Conservation (phyloP, 78 protist genomes). For the Polysphondylium violaceum region DNA sequence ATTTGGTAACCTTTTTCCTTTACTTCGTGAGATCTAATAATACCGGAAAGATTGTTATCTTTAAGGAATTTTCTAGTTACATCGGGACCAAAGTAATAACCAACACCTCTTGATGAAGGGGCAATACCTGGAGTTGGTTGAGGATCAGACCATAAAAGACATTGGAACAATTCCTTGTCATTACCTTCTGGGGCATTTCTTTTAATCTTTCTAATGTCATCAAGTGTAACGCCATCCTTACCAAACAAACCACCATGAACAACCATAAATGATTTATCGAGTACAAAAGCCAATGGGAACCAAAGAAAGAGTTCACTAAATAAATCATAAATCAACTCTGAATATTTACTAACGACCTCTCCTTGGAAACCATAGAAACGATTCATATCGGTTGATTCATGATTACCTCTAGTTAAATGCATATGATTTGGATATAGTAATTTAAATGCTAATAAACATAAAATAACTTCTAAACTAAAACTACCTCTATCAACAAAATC, state of each 20-base stretch:
- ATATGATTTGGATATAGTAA: conserved; percentile 88
- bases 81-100: conserved; percentile 96
- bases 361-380: conserved; percentile 96
- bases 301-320: conserved; percentile 89
- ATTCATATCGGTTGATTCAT: conserved; percentile 93
- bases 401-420: conserved; percentile 95
- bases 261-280: conserved; percentile 48
- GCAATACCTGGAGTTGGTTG: conserved; percentile 83
- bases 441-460: conserved; percentile 90
- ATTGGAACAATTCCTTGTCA: conserved; percentile 88
- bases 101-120: conserved; percentile 95
- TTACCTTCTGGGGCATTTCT: conserved; percentile 86
- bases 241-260: conserved; percentile 96
- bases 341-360: conserved; percentile 91
- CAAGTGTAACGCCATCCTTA: conserved; percentile 92
- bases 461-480: conserved; percentile 90
- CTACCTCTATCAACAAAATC: conserved; percentile 95
- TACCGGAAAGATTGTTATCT: conserved; percentile 85
- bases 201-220: conserved; percentile 84
- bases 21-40: conserved; percentile 96
- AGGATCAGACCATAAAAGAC: conserved; percentile 97
- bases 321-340: conserved; percentile 61
- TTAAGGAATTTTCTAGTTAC: conserved; percentile 89
- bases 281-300: conserved; percentile 90
- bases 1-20: conserved; percentile 93